These are phyloP conservation scores for Meyerozyma elateridarum DNA, from an alignment of 1,139 yeast species.

Conservation along the genomic window DNA sequence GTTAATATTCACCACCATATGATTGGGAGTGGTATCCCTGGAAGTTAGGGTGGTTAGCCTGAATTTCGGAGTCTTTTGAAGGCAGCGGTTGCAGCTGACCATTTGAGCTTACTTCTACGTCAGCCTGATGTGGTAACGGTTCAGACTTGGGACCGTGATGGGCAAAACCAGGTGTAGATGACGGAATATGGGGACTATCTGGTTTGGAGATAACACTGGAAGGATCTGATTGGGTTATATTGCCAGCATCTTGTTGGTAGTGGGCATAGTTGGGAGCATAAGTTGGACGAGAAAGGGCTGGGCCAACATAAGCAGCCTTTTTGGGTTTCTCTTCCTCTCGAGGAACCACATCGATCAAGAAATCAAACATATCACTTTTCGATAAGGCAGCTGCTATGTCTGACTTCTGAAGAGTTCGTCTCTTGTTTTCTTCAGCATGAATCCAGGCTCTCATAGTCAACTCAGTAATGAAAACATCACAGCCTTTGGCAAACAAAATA, in stretches of 20 bases:
- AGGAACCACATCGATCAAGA: conserved; percentile 91
- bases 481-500: conserved; percentile 92
- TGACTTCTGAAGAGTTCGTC: conserved; percentile 87
- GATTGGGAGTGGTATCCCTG: too few relatives aligned
- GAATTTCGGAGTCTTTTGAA: too few relatives aligned
- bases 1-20: too few relatives aligned
- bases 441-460: conserved; percentile 98
- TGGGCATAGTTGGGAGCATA: conserved; percentile 1
- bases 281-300: conserved; percentile 1
- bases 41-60: too few relatives aligned
- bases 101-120: too few relatives aligned
- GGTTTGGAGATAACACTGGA: too few relatives aligned
- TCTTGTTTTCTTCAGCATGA: conserved; percentile 90
- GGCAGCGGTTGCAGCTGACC: too few relatives aligned
- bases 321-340: conserved; percentile 66
- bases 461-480: conserved; percentile 94
- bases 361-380: conserved; percentile 95
- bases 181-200: background rate
- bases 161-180: background rate
- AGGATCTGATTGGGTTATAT: too few relatives aligned
- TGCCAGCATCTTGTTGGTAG: too few relatives aligned
- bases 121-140: too few relatives aligned
- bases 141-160: background rate
- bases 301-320: conserved; percentile 14
- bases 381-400: conserved; percentile 95